phyloP scores from a whole-genome alignment of 441 rosid genomes.

The Gossypium trilobum region DNA sequence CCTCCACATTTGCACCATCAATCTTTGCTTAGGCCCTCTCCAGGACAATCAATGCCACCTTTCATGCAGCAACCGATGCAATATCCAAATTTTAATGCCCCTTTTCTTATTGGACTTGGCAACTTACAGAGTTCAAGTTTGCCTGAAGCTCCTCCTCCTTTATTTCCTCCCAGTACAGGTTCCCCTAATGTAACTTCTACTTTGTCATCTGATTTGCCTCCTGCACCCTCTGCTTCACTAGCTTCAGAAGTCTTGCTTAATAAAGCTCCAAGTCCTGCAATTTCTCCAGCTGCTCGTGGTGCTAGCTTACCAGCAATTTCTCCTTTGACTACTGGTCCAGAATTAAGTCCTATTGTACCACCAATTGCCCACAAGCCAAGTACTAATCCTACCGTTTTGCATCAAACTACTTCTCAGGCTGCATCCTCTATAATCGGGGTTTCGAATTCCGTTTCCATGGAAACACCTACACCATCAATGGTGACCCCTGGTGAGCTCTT shows the following conservation, averaged over 20 bases:
- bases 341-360: slow-evolving; percentile 33
- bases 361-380: slow-evolving; percentile 36
- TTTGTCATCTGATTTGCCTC: slow-evolving; percentile 29
- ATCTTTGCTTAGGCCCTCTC: slow-evolving; percentile 65
- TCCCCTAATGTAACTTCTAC: slow-evolving; percentile 23
- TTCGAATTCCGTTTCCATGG: slow-evolving; percentile 34
- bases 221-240: slow-evolving; percentile 42
- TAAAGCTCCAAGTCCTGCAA: slow-evolving; percentile 35
- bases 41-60: slow-evolving; percentile 57
- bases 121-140: slow-evolving; percentile 36
- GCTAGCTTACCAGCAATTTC: slow-evolving; percentile 39
- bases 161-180: slow-evolving; percentile 32
- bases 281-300: slow-evolving; percentile 36
- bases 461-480: slow-evolving; percentile 44
- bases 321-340: slow-evolving; percentile 37
- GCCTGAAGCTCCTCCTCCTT: slow-evolving; percentile 45
- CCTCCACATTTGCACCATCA: slow-evolving; percentile 75
- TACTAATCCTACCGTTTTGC: slow-evolving; percentile 32
- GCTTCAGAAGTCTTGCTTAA: slow-evolving; percentile 49
- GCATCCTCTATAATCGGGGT: slow-evolving; percentile 31
- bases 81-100: slow-evolving; percentile 54
- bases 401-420: slow-evolving; percentile 34
- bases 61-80: slow-evolving; percentile 66
- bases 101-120: slow-evolving; percentile 42
- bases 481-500: slow-evolving; percentile 69